Evolutionary conservation across 2,329 filamentous ascomycete species (phyloP).

Genomic region (Ceratocystis diversiconidia): DNA sequence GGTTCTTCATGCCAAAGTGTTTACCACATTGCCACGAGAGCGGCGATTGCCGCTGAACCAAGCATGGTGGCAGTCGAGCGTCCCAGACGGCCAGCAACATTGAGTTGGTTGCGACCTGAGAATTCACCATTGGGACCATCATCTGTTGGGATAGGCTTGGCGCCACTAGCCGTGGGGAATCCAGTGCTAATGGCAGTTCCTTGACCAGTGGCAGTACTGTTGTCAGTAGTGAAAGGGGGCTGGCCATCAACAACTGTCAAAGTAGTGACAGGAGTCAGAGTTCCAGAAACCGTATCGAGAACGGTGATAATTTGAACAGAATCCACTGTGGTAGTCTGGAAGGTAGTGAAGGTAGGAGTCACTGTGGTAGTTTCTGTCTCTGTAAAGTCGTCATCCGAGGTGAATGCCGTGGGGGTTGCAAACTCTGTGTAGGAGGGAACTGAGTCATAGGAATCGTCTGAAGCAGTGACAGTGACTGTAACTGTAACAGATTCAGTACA

Average conservation of each 20-base stretch:
- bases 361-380: constrained; percentile 11
- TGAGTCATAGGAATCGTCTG: neutral
- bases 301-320: constrained; percentile 13
- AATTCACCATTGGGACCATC: neutral
- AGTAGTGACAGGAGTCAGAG: constrained; percentile 12
- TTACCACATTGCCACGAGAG: constrained; percentile 2
- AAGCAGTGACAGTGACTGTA: constrained; percentile 16
- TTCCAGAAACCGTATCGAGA: constrained; percentile 11
- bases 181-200: constrained; percentile 5
- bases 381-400: neutral
- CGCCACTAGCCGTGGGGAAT: neutral
- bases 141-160: neutral
- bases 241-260: constrained; percentile 15
- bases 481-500: constrained; percentile 9
- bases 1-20: neutral
- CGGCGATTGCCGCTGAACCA: neutral
- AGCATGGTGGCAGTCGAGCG: neutral
- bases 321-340: constrained; percentile 11
- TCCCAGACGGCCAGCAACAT: neutral
- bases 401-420: neutral
- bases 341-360: constrained; percentile 12
- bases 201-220: constrained; percentile 7
- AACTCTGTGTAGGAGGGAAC: neutral
- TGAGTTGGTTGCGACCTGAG: constrained; percentile 7
- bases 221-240: constrained; percentile 13